Evolutionary conservation across 805 yeast species (phyloP).

Genomic region (Yamadazyma paraphyllophila): DNA sequence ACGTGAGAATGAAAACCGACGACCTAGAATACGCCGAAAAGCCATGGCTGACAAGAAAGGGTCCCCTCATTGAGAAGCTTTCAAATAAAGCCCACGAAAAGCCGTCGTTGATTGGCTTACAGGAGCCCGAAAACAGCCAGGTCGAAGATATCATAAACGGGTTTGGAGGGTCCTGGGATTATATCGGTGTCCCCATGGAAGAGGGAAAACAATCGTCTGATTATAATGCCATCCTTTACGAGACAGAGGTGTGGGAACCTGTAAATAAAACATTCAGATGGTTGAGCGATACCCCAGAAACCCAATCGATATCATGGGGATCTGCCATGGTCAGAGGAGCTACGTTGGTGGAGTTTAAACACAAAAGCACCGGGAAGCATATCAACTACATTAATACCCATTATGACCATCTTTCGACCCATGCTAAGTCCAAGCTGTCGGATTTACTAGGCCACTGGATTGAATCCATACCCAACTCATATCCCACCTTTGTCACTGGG

Average conservation of each 20-base stretch:
- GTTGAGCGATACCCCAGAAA: slow-evolving; percentile 53
- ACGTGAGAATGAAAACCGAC: slow-evolving; percentile 42
- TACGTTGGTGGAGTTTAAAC: slow-evolving; percentile 36
- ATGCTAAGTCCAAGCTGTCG: slow-evolving; percentile 45
- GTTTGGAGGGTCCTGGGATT: slow-evolving; percentile 39
- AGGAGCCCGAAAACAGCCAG: slow-evolving; percentile 42
- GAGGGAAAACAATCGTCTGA: slow-evolving; percentile 52
- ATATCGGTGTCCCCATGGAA: slow-evolving; percentile 48
- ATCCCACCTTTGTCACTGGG: slow-evolving; percentile 47
- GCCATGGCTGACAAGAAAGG: slow-evolving; percentile 44
- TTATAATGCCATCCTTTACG: slow-evolving; percentile 47
- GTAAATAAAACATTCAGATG: slow-evolving; percentile 44
- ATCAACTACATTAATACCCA: slow-evolving; percentile 47
- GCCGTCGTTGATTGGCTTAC: slow-evolving; percentile 38
- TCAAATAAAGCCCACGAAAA: neutral
- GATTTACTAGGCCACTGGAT: slow-evolving; percentile 43
- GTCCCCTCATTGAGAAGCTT: slow-evolving; percentile 25
- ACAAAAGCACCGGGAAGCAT: slow-evolving; percentile 47
- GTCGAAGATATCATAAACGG: slow-evolving; percentile 36
- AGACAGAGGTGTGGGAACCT: slow-evolving; percentile 34
- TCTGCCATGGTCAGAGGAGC: slow-evolving; percentile 41
- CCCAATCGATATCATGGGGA: slow-evolving; percentile 43
- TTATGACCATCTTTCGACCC: slow-evolving; percentile 46
- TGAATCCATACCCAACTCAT: slow-evolving; percentile 24
- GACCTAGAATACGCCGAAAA: slow-evolving; percentile 33